A percentile compares a stretch with the other conserved stretches of the same genome.
These are phyloP conservation scores for Cornus suecica DNA, from an alignment of 148 eudicot species.

Conservation along the genomic window DNA sequence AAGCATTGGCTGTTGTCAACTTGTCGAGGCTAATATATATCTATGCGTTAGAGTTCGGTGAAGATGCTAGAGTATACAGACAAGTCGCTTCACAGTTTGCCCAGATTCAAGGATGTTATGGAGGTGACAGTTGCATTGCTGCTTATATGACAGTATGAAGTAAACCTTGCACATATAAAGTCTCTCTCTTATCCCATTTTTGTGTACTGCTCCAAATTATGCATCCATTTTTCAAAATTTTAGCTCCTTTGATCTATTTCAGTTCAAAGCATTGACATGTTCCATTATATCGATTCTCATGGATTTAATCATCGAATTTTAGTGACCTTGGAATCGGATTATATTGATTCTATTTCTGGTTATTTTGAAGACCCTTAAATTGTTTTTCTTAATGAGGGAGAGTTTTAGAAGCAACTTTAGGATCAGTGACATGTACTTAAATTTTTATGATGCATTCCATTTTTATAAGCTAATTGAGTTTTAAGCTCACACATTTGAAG, in stretches of 20 bases:
- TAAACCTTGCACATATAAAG: background rate
- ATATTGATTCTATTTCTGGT: background rate
- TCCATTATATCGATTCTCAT: background rate
- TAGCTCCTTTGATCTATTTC: conserved; percentile 3
- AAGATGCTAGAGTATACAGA: background rate
- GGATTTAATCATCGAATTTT: background rate
- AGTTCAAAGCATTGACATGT: background rate
- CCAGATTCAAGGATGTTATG: conserved; percentile 8
- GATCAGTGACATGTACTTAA: background rate
- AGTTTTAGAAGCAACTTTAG: background rate
- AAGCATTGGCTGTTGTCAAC: background rate
- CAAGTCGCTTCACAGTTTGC: background rate
- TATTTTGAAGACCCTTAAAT: background rate
- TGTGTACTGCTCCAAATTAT: conserved; percentile 4
- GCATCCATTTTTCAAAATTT: background rate
- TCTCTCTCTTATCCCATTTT: background rate
- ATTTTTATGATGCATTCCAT: background rate
- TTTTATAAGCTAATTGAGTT: background rate
- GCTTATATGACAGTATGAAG: conserved; percentile 1
- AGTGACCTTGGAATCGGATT: background rate
- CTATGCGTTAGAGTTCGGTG: background rate
- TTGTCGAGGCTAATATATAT: background rate
- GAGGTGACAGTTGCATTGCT: background rate
- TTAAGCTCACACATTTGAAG: background rate
- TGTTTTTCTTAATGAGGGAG: background rate